A percentile compares a stretch with the other conserved stretches of the same genome.
Conservation (phyloP, 768 basidiomycete genomes). For the Rubroboletus satanas region DNA sequence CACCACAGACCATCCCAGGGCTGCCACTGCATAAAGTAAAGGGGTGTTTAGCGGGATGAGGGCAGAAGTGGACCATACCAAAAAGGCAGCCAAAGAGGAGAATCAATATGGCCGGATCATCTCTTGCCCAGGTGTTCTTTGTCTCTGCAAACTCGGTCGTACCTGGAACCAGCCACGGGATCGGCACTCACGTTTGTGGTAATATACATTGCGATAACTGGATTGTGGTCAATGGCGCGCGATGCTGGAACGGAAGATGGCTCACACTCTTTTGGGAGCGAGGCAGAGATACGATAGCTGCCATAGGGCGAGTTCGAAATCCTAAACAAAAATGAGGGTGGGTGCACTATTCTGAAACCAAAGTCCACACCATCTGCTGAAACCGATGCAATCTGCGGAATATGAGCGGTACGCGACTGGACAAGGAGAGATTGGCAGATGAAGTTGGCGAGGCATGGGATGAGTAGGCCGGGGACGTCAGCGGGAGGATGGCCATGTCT, state of each 20-base stretch:
- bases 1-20: conserved; percentile 81
- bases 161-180: not conserved
- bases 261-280: conserved; percentile 87
- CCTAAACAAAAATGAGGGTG: conserved; percentile 44
- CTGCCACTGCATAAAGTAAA: conserved; percentile 52
- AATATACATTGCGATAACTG: conserved; percentile 95
- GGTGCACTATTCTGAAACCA: not conserved
- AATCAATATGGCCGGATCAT: conserved; percentile 93
- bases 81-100: conserved; percentile 76
- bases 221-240: conserved; percentile 11
- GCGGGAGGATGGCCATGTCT: conserved; percentile 31
- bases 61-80: conserved; percentile 38
- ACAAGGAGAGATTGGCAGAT: conserved; percentile 18
- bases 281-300: conserved; percentile 92
- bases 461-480: conserved; percentile 27
- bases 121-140: conserved; percentile 97
- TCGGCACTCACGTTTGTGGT: conserved; percentile 78
- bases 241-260: not conserved
- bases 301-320: conserved; percentile 96
- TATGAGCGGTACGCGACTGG: conserved; percentile 70
- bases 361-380: conserved; percentile 72
- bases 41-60: not conserved
- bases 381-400: conserved; percentile 77
- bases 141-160: conserved; percentile 59
- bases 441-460: conserved; percentile 14